Base-by-base conservation (phyloP, 208 protist species). In the Blastocrithidia nonstop region DNA sequence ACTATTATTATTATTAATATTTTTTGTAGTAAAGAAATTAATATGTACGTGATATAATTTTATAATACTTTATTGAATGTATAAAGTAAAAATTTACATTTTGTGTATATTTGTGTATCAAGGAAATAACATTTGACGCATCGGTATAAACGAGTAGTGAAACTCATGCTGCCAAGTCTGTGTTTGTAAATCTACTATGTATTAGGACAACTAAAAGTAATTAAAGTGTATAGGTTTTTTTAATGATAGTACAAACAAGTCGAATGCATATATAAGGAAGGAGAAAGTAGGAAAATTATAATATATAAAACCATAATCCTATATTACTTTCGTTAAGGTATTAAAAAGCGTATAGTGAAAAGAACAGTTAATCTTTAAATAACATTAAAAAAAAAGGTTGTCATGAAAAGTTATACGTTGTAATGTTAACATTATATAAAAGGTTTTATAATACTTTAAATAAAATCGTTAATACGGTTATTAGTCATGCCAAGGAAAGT, bases 401-500 rank as follows among this genome's bases (percentile, higher is more conserved):
- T 45, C 32, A 54, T 27, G 23, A 29, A 4, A 22, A 28, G 26
- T 31, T 33, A 25, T 19, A 2, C 27, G 15, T 32, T 52, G 28
- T 44, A 17, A 22, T 44, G 23, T 26, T 25, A 32, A 6, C 11
- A 7, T 22, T 22, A 5, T 15, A 1, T 24, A 2, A 13, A 22
- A 42, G 37, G n/a, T 42, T 22, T 25, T 0, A 57, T 65, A 45
- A 72, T 57, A 27, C 70, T 63, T 13, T 77, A 43, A 13, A 53
- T 58, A 11, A 77, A 49, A 13, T 77, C 37, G 7, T 57, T 63
- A 1, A 65, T 67, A 37, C 76, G 72, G 6, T 52, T 53, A 6
- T 32, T 38, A 45, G 19, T 81, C 52, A 0, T 48, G 21, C 81
- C 81, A 90, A 9, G 81, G 81, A 47, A 72, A 90, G 21, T 72